phyloP scores from a whole-genome alignment of 2,329 filamentous ascomycete species.

The Sporothrix globosa region DNA sequence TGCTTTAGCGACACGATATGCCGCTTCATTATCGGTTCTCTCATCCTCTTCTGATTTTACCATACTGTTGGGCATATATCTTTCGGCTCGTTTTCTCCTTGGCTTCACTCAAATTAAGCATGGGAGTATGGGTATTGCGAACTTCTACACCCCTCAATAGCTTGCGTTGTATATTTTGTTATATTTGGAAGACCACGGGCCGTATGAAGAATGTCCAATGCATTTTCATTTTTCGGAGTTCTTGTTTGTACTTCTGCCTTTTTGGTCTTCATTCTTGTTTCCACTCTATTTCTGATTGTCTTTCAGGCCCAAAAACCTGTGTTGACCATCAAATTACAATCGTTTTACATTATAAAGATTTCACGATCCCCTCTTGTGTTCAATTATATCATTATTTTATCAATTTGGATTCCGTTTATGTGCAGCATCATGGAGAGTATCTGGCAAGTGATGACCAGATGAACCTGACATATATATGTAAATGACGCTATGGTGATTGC shows the following conservation, averaged over 20 bases:
- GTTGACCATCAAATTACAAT: neutral
- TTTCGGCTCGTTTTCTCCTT: neutral
- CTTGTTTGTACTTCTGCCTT: neutral
- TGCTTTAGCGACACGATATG: neutral
- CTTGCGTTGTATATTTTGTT: neutral
- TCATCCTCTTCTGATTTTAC: neutral
- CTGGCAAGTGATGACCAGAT: neutral
- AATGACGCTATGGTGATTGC: neutral
- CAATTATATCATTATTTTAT: neutral
- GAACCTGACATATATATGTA: neutral
- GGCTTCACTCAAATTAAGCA: neutral
- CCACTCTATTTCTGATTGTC: too few species aligned
- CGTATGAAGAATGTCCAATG: neutral
- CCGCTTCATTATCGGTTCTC: too few species aligned
- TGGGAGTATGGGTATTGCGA: neutral
- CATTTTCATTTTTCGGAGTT: neutral
- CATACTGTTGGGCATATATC: neutral
- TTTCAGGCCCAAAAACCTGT: neutral
- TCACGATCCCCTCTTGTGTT: neutral
- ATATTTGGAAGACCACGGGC: neutral
- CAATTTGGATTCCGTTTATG: neutral
- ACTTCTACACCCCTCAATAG: too few species aligned
- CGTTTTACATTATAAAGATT: conserved; percentile 6
- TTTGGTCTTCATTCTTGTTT: neutral
- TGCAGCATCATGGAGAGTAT: neutral